These are phyloP conservation scores for Calonectria montana DNA, from an alignment of 2,329 filamentous ascomycete species.

Conservation along the genomic window DNA sequence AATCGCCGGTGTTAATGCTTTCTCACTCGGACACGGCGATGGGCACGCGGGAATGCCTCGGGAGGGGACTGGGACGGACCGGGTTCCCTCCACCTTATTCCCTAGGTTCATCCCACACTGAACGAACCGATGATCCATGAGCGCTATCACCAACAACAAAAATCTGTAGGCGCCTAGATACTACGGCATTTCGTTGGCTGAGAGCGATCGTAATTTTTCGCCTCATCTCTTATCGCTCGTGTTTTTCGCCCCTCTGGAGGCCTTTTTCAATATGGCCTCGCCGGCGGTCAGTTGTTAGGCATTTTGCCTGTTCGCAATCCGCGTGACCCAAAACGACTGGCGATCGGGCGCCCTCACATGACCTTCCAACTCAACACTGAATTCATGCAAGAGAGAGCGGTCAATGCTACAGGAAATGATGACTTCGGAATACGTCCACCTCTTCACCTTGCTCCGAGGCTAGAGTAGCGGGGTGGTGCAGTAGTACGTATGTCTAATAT, in stretches of 20 bases:
- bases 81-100: constrained; percentile 30
- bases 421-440: constrained; percentile 26
- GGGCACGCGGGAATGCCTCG: constrained; percentile 22
- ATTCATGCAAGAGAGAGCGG: constrained; percentile 22
- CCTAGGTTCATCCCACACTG: constrained; percentile 14
- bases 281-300: constrained; percentile 36
- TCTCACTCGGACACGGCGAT: constrained; percentile 20
- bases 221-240: constrained; percentile 30
- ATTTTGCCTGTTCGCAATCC: constrained; percentile 25
- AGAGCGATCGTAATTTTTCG: constrained; percentile 19
- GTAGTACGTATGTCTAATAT: constrained; percentile 6
- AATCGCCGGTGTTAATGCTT: constrained; percentile 34
- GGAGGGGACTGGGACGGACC: constrained; percentile 44
- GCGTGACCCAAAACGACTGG: constrained; percentile 35
- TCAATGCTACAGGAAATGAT: constrained; percentile 25
- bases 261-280: constrained; percentile 30
- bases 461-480: constrained; percentile 24
- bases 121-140: constrained; percentile 15
- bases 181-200: constrained; percentile 37
- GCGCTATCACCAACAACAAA: constrained; percentile 18
- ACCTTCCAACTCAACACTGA: constrained; percentile 28
- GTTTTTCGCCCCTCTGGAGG: constrained; percentile 35
- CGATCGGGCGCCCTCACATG: constrained; percentile 37
- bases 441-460: constrained; percentile 27
- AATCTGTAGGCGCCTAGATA: constrained; percentile 31